These are phyloP conservation scores for Candida peoriensis DNA, from an alignment of 805 yeast species.

Conservation along the genomic window DNA sequence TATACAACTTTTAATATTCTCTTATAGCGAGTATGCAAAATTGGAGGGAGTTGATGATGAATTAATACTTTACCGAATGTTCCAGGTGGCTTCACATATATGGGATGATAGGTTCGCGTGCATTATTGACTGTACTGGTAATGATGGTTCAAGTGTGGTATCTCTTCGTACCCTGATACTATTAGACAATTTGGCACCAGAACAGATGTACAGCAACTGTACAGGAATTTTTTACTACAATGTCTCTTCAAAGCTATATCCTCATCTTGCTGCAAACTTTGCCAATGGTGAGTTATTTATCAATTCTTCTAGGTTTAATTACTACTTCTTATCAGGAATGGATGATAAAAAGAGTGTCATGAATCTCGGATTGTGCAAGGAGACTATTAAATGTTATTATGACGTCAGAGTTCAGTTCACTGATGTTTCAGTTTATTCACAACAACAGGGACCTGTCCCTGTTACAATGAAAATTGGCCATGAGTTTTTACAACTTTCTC, in stretches of 20 bases:
- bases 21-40: constrained; percentile 34
- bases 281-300: constrained; percentile 17
- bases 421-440: constrained; percentile 49
- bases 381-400: constrained; percentile 35
- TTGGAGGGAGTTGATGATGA: constrained; percentile 38
- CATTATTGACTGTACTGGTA: constrained; percentile 68
- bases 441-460: constrained; percentile 43
- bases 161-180: constrained; percentile 30
- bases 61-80: constrained; percentile 49
- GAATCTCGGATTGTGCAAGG: constrained; percentile 39
- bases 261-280: constrained; percentile 21
- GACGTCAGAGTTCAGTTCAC: constrained; percentile 49
- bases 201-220: constrained; percentile 47
- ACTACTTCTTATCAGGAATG: constrained; percentile 39
- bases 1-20: constrained; percentile 57
- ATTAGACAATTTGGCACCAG: constrained; percentile 45
- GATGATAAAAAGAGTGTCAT: constrained; percentile 41
- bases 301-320: constrained; percentile 14
- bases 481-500: constrained; percentile 54
- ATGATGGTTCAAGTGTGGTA: constrained; percentile 27
- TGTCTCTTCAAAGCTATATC: constrained; percentile 26
- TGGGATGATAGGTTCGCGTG: constrained; percentile 65
- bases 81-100: constrained; percentile 62
- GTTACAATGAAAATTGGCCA: constrained; percentile 67
- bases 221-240: constrained; percentile 45